Conservation (phyloP, 495 filamentous ascomycete species). For the Trichoderma asperelloides region DNA sequence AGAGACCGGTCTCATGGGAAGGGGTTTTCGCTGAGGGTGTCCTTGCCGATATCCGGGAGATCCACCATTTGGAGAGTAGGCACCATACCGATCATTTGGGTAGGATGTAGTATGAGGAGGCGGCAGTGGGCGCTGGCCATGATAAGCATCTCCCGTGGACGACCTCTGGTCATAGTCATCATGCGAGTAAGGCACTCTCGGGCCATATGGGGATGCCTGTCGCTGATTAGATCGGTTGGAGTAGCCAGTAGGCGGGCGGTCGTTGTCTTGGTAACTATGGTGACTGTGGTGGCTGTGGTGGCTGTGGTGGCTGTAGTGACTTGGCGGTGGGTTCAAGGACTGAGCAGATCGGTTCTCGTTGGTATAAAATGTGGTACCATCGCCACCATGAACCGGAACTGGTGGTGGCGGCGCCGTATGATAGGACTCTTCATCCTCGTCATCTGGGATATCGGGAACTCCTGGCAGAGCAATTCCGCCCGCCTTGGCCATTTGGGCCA, state of each 20-base stretch:
- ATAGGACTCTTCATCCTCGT: neutral
- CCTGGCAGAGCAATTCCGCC: conserved; percentile 31
- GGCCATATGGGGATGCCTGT: neutral
- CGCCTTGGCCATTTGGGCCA: conserved; percentile 65
- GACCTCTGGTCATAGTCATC: neutral
- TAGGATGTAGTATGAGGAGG: neutral
- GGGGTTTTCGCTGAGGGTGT: neutral
- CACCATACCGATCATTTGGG: neutral
- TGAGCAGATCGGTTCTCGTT: neutral
- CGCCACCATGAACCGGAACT: neutral
- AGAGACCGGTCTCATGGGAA: neutral
- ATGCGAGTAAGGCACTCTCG: neutral
- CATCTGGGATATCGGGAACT: neutral
- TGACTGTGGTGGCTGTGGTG: neutral
- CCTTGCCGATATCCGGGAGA: neutral
- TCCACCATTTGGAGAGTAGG: neutral
- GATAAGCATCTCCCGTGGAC: neutral
- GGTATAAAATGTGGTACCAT: neutral
- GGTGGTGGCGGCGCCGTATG: neutral
- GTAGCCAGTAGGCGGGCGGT: neutral
- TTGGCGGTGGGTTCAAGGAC: neutral
- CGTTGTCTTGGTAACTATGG: neutral
- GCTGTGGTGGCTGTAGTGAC: neutral
- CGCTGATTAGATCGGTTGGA: neutral
- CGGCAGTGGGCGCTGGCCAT: neutral